Evolutionary conservation across 495 filamentous ascomycete species (phyloP).

Genomic region (Podospora anserina): DNA sequence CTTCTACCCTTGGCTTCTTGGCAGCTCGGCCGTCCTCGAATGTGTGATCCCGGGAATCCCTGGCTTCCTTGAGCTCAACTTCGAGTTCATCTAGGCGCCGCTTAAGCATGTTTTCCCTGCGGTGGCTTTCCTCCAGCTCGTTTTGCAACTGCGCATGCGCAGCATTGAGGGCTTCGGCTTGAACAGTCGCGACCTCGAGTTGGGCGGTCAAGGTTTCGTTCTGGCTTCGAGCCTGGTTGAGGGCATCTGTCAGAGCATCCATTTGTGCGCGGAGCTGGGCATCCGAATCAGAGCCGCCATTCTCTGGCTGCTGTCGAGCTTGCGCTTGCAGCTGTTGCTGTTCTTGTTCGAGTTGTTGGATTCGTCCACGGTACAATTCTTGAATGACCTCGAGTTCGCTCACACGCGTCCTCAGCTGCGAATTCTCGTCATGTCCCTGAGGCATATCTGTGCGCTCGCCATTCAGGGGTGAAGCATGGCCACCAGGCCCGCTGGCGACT

Average conservation of each 20-base stretch:
- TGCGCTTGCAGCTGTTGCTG: slow-evolving; percentile 51
- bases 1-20: slow-evolving; percentile 40
- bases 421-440: slow-evolving; percentile 69
- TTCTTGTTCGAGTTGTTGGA: slow-evolving; percentile 79
- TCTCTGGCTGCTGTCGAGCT: slow-evolving; percentile 56
- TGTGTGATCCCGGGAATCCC: slow-evolving; percentile 32
- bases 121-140: slow-evolving; percentile 70
- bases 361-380: slow-evolving; percentile 83
- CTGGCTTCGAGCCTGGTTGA: slow-evolving; percentile 38
- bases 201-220: slow-evolving; percentile 33
- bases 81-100: slow-evolving; percentile 78
- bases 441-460: slow-evolving; percentile 71
- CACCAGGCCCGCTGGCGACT: slow-evolving; percentile 47
- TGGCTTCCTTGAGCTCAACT: slow-evolving; percentile 45
- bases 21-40: slow-evolving; percentile 34
- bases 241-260: slow-evolving; percentile 25
- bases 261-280: slow-evolving; percentile 5
- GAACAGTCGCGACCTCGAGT: slow-evolving; percentile 7
- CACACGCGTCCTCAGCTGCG: slow-evolving; percentile 81
- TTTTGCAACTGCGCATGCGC: slow-evolving; percentile 47
- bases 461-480: slow-evolving; percentile 64
- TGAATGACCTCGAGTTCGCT: slow-evolving; percentile 95
- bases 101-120: slow-evolving; percentile 79
- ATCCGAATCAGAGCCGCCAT: neutral
- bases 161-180: slow-evolving; percentile 45